Conservation (phyloP, 768 basidiomycete species). For the Gymnopilus junonius region DNA sequence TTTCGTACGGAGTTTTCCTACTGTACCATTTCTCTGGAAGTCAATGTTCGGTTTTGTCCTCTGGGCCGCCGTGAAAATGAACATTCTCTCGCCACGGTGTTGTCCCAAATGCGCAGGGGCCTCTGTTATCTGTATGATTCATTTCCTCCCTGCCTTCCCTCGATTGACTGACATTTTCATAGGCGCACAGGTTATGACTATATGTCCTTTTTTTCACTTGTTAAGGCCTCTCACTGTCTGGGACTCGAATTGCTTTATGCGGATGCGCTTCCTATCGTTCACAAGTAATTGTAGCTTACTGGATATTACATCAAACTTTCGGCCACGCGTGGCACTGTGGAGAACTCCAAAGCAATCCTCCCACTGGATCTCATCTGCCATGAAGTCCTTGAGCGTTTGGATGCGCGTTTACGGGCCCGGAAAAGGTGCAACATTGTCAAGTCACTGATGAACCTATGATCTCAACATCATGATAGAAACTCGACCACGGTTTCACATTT, state of each 20-base stretch:
- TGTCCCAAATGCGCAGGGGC: background rate
- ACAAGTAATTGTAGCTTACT: constrained; percentile 5
- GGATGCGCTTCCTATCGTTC: constrained; percentile 7
- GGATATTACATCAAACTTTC: constrained; percentile 11
- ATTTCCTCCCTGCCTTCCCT: background rate
- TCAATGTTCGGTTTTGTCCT: background rate
- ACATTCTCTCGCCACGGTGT: background rate
- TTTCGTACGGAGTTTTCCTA: constrained; percentile 2
- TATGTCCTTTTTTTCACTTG: background rate
- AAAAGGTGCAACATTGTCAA: background rate
- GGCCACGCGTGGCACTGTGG: constrained; percentile 13
- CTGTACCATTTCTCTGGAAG: background rate
- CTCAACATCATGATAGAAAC: background rate
- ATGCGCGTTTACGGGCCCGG: background rate
- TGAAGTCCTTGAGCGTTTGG: background rate
- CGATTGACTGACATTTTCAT: background rate
- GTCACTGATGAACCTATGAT: background rate
- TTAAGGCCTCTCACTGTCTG: background rate
- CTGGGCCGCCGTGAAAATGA: background rate
- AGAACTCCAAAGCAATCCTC: background rate
- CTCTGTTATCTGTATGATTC: background rate
- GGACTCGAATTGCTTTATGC: constrained; percentile 11
- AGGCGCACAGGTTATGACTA: background rate
- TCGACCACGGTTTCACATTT: background rate
- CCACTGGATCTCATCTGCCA: background rate